phyloP scores from a whole-genome alignment of 2,329 filamentous ascomycete species.

The Balansia obtecta region DNA sequence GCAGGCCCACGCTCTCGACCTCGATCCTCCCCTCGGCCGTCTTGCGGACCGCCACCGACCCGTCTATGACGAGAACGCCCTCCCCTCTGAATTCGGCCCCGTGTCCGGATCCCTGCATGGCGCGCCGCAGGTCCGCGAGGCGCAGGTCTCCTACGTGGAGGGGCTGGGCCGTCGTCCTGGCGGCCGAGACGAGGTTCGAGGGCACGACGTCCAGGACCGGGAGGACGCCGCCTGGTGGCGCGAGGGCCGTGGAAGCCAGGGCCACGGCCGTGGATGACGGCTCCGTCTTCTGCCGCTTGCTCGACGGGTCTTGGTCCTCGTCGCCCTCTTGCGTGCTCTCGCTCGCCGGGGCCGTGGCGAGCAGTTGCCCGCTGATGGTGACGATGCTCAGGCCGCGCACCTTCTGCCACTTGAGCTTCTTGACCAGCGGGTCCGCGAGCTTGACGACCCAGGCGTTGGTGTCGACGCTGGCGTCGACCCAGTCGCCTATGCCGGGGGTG shows the following conservation, averaged over 20 bases:
- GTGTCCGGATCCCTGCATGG: conserved; percentile 73
- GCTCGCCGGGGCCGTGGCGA: conserved; percentile 34
- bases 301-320: conserved; percentile 30
- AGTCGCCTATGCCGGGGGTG: conserved; percentile 60
- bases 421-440: conserved; percentile 71
- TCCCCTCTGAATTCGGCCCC: conserved; percentile 88
- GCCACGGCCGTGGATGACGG: conserved; percentile 12
- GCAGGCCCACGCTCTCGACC: conserved; percentile 60
- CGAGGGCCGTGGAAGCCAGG: conserved; percentile 8
- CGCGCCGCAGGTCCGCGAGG: conserved; percentile 72
- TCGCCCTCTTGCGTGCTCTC: conserved; percentile 19
- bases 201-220: conserved; percentile 44
- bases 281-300: conserved; percentile 39
- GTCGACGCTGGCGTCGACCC: conserved; percentile 85
- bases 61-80: conserved; percentile 81
- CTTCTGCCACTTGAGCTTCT: conserved; percentile 86
- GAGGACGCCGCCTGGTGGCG: conserved; percentile 16
- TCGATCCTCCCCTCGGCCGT: conserved; percentile 77
- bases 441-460: conserved; percentile 96
- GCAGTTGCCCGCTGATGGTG: conserved; percentile 68
- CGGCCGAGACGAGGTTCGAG: conserved; percentile 52
- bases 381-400: conserved; percentile 83
- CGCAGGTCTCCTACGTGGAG: conserved; percentile 90
- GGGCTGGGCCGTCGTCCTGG: conserved; percentile 67
- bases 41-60: conserved; percentile 79